A percentile compares a stretch with the other conserved stretches of the same genome.
These are phyloP conservation scores for Immersiella caudata DNA, from an alignment of 495 filamentous ascomycete genomes.

Conservation along the genomic window DNA sequence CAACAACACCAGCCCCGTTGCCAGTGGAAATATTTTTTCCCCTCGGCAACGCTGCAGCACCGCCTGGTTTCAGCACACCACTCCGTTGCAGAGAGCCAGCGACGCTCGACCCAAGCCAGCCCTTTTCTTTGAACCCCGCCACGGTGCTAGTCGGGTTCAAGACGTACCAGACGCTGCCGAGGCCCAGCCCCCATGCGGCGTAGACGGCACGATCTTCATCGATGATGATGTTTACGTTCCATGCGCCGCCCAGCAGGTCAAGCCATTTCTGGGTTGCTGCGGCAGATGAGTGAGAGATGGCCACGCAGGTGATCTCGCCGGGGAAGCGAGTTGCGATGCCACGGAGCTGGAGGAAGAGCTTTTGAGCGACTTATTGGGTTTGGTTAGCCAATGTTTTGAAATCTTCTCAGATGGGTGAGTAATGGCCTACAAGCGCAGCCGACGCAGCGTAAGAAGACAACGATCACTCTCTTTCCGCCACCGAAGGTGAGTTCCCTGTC, in stretches of 20 bases:
- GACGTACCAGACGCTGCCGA: constrained; percentile 52
- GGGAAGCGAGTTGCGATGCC: constrained; percentile 47
- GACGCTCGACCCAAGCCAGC: constrained; percentile 46
- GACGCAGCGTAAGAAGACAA: constrained; percentile 59
- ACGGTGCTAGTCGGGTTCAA: constrained; percentile 49
- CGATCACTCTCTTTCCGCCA: constrained; percentile 43
- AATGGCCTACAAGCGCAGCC: constrained; percentile 54
- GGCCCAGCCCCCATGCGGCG: constrained; percentile 57
- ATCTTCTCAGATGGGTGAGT: background rate
- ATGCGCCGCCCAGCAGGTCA: constrained; percentile 50
- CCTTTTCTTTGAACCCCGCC: constrained; percentile 48
- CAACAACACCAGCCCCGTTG: constrained; percentile 18
- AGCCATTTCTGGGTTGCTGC: constrained; percentile 54
- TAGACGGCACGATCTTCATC: constrained; percentile 56
- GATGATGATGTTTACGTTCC: constrained; percentile 52
- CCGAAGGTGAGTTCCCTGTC: constrained; percentile 47
- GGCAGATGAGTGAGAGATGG: constrained; percentile 56
- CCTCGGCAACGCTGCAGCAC: background rate
- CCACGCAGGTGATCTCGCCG: constrained; percentile 50
- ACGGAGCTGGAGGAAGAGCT: constrained; percentile 55
- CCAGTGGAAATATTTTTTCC: constrained; percentile 12
- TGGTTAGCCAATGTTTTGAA: constrained; percentile 4
- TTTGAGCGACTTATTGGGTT: constrained; percentile 52
- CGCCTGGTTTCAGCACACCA: constrained; percentile 25
- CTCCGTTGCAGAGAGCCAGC: constrained; percentile 40